Percentiles rank a stretch among this genome's conserved stretches.
These are phyloP conservation scores for Jimgerdemannia flammicorona DNA, from an alignment of 192 early-diverging fungal genomes.

Conservation along the genomic window DNA sequence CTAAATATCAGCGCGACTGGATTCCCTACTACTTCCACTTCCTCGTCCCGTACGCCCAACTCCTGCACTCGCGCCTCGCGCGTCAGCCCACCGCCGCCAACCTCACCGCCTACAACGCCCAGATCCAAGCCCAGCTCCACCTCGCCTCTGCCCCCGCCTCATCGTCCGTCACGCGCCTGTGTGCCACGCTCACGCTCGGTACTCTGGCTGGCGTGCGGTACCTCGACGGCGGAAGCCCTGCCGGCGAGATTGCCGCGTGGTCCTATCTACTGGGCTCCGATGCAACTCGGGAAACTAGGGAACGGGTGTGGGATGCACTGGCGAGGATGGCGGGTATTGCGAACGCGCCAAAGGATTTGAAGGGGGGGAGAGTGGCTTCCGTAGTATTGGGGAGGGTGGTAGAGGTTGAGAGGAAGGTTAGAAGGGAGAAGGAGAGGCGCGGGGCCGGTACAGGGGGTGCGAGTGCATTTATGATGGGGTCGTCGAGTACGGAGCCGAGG, in stretches of 20 bases:
- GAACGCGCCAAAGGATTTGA: constrained; percentile 24
- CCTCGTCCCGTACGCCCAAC: constrained; percentile 13
- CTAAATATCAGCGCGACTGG: constrained; percentile 10
- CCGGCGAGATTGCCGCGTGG: neutral
- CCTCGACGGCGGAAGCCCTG: neutral
- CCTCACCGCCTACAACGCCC: constrained; percentile 8
- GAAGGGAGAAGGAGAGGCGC: constrained; percentile 14
- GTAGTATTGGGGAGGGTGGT: constrained; percentile 38
- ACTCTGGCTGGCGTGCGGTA: constrained; percentile 23
- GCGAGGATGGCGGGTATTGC: constrained; percentile 19
- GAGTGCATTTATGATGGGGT: constrained; percentile 12
- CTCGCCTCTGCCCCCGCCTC: constrained; percentile 9
- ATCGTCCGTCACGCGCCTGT: constrained; percentile 9
- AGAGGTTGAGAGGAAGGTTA: constrained; percentile 15
- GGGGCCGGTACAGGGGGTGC: neutral
- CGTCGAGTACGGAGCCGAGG: constrained; percentile 40
- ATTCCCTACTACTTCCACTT: constrained; percentile 25
- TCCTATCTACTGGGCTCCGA: constrained; percentile 6
- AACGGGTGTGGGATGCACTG: constrained; percentile 12
- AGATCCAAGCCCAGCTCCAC: constrained; percentile 11
- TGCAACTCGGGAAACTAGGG: constrained; percentile 3
- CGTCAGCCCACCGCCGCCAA: constrained; percentile 1
- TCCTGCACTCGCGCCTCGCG: constrained; percentile 7
- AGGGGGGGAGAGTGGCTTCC: constrained; percentile 44
- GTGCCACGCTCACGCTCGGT: constrained; percentile 24